A percentile compares a stretch with the other conserved stretches of the same genome.
Evolutionary conservation across 176 grass and related monocot genomes (phyloP).

Genomic region (Thinopyrum elongatum): DNA sequence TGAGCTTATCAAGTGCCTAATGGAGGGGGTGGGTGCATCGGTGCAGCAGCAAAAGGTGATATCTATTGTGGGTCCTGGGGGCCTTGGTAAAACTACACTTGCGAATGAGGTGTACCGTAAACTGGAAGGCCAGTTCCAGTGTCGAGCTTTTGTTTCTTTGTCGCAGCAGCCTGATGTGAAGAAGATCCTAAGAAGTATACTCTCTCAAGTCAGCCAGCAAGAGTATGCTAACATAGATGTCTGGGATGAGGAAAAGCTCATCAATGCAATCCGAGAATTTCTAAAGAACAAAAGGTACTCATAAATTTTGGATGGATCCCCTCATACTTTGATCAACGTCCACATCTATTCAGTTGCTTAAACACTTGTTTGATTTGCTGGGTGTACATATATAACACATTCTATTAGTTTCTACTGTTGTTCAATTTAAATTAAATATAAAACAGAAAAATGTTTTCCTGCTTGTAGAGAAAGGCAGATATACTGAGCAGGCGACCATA

Average conservation of each 20-base stretch:
- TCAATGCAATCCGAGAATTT: background rate
- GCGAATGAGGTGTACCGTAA: background rate
- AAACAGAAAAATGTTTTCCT: background rate
- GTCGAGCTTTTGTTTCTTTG: constrained; percentile 1
- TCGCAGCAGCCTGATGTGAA: background rate
- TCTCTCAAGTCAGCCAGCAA: background rate
- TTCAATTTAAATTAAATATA: background rate
- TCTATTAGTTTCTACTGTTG: background rate
- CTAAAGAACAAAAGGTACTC: background rate
- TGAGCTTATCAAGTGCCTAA: background rate
- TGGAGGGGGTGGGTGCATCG: background rate
- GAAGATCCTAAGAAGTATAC: constrained; percentile 13
- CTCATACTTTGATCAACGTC: background rate
- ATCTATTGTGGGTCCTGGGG: background rate
- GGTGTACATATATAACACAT: background rate
- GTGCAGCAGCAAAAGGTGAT: background rate
- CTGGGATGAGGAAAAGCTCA: constrained; percentile 1
- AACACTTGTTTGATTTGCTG: background rate
- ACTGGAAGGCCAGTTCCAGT: background rate
- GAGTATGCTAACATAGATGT: background rate
- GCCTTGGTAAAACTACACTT: constrained; percentile 20
- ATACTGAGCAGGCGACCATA: background rate
- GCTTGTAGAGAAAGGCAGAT: background rate
- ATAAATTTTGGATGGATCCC: background rate
- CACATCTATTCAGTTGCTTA: background rate